phyloP scores from a whole-genome alignment of 1,284 basidiomycete species.

The Apiotrichum veenhuisii region DNA sequence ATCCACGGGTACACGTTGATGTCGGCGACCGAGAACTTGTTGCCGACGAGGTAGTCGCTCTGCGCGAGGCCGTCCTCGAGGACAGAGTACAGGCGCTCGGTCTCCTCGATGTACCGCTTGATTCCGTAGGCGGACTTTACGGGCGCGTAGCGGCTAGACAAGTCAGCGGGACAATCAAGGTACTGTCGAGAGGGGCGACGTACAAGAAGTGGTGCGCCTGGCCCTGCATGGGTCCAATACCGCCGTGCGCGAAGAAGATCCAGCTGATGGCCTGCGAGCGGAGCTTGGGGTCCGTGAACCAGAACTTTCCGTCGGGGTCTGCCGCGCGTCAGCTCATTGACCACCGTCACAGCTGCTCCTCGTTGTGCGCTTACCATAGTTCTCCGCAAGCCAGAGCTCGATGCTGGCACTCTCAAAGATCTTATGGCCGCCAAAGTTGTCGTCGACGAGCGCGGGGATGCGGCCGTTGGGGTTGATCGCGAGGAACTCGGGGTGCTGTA shows the following conservation, averaged over 20 bases:
- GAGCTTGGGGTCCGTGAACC: conserved; percentile 53
- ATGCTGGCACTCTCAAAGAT: conserved; percentile 70
- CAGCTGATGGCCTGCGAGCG: conserved; percentile 65
- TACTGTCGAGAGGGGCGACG: too few relatives aligned
- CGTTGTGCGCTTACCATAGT: conserved; percentile 52
- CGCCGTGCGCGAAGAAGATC: conserved; percentile 65
- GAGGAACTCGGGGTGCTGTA: conserved; percentile 58
- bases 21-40: conserved; percentile 61
- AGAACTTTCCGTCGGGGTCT: conserved; percentile 56
- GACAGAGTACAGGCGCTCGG: conserved; percentile 69
- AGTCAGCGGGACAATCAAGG: conserved; percentile 13
- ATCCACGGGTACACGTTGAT: conserved; percentile 55
- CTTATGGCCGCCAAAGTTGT: conserved; percentile 54
- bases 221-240: conserved; percentile 53
- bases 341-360: conserved; percentile 36
- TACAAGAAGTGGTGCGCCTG: conserved; percentile 53
- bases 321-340: conserved; percentile 9
- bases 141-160: conserved; percentile 42
- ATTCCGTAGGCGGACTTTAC: conserved; percentile 51
- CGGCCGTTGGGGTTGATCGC: conserved; percentile 64
- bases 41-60: conserved; percentile 61
- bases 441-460: conserved; percentile 56
- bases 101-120: conserved; percentile 69
- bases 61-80: conserved; percentile 64
- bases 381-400: conserved; percentile 61